phyloP scores from a whole-genome alignment of 176 grass and related monocot species.

The Aegilops longissima region DNA sequence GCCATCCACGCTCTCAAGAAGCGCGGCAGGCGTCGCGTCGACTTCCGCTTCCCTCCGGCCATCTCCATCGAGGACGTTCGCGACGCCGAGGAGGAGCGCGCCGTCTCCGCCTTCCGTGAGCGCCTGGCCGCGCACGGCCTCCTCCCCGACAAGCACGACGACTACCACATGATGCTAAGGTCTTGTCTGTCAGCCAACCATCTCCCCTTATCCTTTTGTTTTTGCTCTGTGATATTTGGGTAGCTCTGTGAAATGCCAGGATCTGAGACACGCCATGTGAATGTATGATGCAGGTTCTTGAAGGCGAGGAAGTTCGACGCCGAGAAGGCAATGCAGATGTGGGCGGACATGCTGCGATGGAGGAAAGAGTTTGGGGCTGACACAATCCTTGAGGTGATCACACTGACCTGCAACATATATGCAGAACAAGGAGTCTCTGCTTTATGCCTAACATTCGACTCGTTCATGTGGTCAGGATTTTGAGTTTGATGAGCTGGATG shows the following conservation, averaged over 20 bases:
- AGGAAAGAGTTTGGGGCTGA: constrained; percentile 89
- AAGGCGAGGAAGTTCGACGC: constrained; percentile 92
- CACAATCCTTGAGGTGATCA: constrained; percentile 80
- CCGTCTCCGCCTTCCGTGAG: constrained; percentile 75
- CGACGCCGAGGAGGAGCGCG: constrained; percentile 89
- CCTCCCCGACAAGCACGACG: constrained; percentile 82
- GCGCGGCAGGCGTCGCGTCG: constrained; percentile 78
- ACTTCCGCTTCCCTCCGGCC: constrained; percentile 85
- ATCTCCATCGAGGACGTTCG: constrained; percentile 95
- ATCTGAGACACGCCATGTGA: not conserved
- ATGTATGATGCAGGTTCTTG: constrained; percentile 59
- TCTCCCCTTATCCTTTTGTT: not conserved
- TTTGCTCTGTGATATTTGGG: not conserved
- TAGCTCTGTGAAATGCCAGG: not conserved
- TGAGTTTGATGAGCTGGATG: constrained; percentile 79
- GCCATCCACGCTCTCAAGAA: constrained; percentile 89
- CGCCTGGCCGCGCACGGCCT: constrained; percentile 59
- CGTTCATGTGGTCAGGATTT: constrained; percentile 62
- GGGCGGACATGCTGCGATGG: constrained; percentile 94
- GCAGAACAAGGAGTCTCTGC: not conserved
- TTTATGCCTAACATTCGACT: not conserved
- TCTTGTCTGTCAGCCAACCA: constrained; percentile 7
- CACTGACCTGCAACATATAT: not conserved
- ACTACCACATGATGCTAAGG: constrained; percentile 96
- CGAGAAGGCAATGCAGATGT: constrained; percentile 92